Base-by-base conservation (phyloP, 305 asterid species). In the Solanum hybrid region DNA sequence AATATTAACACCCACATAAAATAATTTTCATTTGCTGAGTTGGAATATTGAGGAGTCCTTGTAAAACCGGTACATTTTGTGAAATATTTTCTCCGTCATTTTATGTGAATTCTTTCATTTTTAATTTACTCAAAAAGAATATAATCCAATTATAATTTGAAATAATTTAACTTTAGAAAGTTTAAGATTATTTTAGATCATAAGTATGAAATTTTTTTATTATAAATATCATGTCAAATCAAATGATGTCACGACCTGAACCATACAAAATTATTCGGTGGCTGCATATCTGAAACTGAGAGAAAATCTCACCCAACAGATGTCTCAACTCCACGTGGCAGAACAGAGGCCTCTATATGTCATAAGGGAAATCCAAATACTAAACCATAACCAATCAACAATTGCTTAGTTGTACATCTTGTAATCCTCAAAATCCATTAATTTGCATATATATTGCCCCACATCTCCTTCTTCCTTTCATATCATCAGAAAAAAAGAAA, bases 301-400 rank as follows among this genome's bases (percentile, higher is more conserved):
- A 39, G 73, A 36, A 79, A 73, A n/a, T 80, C 85, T 90, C 77
- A 77, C n/a, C 65, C 75, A 22, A 51, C 38, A 79, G 15, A 57
- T 76, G n/a, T 17, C 10, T 89, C 8, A 87, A 79, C 89, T 92
- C 92, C 95, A 95, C 90, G 72, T 95, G 98, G 96, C 96, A 15
- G 78, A 91, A 90, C 79, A 13, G 57, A 15, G 89, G 72, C 97
- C 96, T 87, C 89, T 91, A 79, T 22, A 85, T 14, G 20, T 92
- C 95, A 24, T 10, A 89, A 33, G 32, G 89, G 92, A 91, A 95
- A 95, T 95, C 97, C 89, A 76, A 68, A 92, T 31, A 78, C 80
- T 22, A 73, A 37, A 76, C 73, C 87, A 39, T 85, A 88, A 89
- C 99, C 99, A 97, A 94, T 97, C 90, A 92, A 72, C 34, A 84